A percentile compares a stretch with the other conserved stretches of the same genome.
Evolutionary conservation across 768 basidiomycete genomes (phyloP).

Genomic region (Pleurotus platypus): DNA sequence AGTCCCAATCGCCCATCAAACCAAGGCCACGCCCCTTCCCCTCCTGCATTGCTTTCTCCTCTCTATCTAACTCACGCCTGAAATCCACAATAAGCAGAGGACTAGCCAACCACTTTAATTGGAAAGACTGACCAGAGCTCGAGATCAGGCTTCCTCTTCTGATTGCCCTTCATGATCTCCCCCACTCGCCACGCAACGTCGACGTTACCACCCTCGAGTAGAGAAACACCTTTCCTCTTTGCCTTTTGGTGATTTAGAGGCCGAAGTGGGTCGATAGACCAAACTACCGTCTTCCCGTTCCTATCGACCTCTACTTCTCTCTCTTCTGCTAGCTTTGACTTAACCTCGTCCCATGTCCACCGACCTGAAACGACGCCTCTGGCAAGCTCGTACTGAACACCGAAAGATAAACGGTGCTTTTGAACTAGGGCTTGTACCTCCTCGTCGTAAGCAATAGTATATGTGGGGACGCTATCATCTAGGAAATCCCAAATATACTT

Average conservation of each 20-base stretch:
- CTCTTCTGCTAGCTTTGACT: neutral
- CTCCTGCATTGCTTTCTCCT: conserved; percentile 60
- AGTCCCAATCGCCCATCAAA: conserved; percentile 50
- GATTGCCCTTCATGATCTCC: neutral
- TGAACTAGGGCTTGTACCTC: conserved; percentile 34
- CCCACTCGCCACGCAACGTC: conserved; percentile 22
- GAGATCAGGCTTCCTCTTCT: conserved; percentile 13
- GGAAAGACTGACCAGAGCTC: conserved; percentile 30
- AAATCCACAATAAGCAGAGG: conserved; percentile 1
- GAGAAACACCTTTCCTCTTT: conserved; percentile 24
- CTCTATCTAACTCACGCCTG: conserved; percentile 60
- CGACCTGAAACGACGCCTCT: conserved; percentile 31
- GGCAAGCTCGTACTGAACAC: conserved; percentile 43
- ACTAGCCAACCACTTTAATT: neutral
- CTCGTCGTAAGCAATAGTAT: conserved; percentile 32
- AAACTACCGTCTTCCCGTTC: neutral
- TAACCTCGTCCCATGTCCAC: conserved; percentile 38
- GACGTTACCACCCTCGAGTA: conserved; percentile 24
- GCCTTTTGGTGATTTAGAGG: conserved; percentile 17
- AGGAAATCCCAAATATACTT: neutral
- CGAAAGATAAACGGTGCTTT: conserved; percentile 34
- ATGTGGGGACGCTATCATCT: conserved; percentile 13
- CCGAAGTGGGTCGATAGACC: conserved; percentile 14
- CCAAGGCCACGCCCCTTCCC: conserved; percentile 56
- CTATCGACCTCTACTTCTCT: conserved; percentile 3